Evolutionary conservation across 495 filamentous ascomycete genomes (phyloP), one percentile per base, ranked within the genome.

Genomic region (Hyaloscypha variabilis): DNA sequence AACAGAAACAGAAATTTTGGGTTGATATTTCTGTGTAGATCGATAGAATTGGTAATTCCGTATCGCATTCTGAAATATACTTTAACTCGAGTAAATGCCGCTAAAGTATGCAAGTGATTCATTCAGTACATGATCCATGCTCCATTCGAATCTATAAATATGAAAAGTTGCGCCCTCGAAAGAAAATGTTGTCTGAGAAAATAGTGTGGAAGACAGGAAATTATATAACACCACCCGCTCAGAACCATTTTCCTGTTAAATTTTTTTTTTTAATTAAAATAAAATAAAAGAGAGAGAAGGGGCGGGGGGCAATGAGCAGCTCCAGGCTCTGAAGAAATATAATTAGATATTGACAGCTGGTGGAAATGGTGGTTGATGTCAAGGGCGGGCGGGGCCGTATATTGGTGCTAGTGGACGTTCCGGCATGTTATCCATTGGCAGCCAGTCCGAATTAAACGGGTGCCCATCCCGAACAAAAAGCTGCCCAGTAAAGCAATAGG

Each of bases 291-390:
- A n/a, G n/a, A n/a, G n/a, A n/a, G n/a, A n/a, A n/a, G n/a, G n/a
- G n/a, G n/a, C n/a, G n/a, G n/a, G n/a, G n/a, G n/a, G n/a, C n/a
- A 46, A 46, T 46, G 39, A 46, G 39, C 39, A 46, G 8, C 19
- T 46, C 39, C 39, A 46, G 10, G 10, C 39, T 46, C 39, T 46
- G 39, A 46, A 46, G 39, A 46, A 46, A 46, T 10, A 46, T 19
- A 8, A 53, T 53, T 53, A 53, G 50, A 53, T 23, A 6, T 11
- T 13, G 21, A 53, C 6, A 23, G 8, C 25, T 10, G 50, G 21
- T 53, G 21, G 50, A 53, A 53, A n/a, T 53, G 50, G 50, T 53
- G 50, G 25, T 53, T 53, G 25, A 11, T 53, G 50, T 23, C 50
- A 13, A 11, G 50, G 50, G 21, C 50, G 50, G 21, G 10, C 50